Base-by-base conservation (phyloP, 2,329 filamentous ascomycete genomes). In the Epicoccum sorghinum region DNA sequence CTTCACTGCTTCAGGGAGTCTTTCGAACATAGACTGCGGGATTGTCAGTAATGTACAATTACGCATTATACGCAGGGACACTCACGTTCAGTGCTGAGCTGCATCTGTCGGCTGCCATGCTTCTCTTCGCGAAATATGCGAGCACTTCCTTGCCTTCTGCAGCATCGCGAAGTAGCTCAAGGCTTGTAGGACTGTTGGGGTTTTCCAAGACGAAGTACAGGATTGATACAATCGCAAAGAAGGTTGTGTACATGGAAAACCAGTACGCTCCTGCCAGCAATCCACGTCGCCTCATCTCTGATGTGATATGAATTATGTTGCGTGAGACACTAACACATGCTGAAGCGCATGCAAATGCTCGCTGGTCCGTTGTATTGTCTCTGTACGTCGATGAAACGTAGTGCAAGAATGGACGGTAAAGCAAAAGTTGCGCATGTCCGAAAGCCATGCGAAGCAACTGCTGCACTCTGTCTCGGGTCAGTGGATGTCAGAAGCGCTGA, bases 71-170 rank as follows among this genome's bases (percentile, higher is more conserved):
- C 32, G 32, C 32, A 18, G 9, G 13, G 33, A 32, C 5, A 77
- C 85, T 73, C 81, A 93, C 91, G 70, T 86, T 84, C 25, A 99
- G 81, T 36, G 90, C 89, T 40, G 81, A 82, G 1, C 90, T 91
- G 67, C 96, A 95, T 57, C 91, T 83, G 70, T 97, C 91, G 3
- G 95, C 95, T 32, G 93, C 92, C 81, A 96, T 83, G 69, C 92
- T 97, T 66, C 89, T 88, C 65, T 89, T 87, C 3, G 92, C 89
- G 53, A 98, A 82, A 13, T 86, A 87, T 45, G 87, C 85, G 56
- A 98, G 84, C 58, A 93, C 90, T 60, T 93, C 88, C 68, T 90
- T 90, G 14, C 93, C 95, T 59, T 91, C 89, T 57, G 87, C 83
- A 0, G 93, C 93, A 75, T 98, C 93, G 47, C 88, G 88, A 55